Percentiles rank a stretch among this genome's conserved stretches.
These are phyloP conservation scores for Cryptococcus wingfieldii DNA, from an alignment of 1,284 basidiomycete species.

Conservation along the genomic window DNA sequence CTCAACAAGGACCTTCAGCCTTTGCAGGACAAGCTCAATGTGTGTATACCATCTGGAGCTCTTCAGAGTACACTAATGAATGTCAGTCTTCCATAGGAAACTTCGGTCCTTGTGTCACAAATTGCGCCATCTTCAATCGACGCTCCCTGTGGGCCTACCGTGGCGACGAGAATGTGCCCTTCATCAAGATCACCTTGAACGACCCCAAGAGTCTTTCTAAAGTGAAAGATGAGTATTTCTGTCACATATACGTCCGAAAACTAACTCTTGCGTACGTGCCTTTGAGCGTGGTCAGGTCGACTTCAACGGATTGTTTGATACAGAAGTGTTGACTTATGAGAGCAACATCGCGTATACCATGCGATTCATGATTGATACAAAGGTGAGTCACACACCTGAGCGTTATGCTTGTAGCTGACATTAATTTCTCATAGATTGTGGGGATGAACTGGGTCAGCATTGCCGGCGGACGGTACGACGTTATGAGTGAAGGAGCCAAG, in stretches of 20 bases:
- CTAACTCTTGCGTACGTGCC: slow-evolving; percentile 56
- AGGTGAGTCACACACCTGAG: slow-evolving; percentile 54
- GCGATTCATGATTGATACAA: slow-evolving; percentile 94
- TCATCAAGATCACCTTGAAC: slow-evolving; percentile 73
- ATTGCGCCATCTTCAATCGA: slow-evolving; percentile 62
- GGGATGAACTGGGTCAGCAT: slow-evolving; percentile 98
- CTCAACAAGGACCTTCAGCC: slow-evolving; percentile 60
- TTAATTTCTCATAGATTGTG: slow-evolving; percentile 62
- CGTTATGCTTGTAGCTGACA: background rate
- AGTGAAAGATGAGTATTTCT: slow-evolving; percentile 75
- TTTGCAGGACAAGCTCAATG: slow-evolving; percentile 72
- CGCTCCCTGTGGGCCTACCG: slow-evolving; percentile 80
- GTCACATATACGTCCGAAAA: background rate
- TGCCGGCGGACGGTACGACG: slow-evolving; percentile 69
- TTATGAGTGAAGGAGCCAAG: slow-evolving; percentile 58
- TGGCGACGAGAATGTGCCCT: slow-evolving; percentile 71
- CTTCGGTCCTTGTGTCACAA: slow-evolving; percentile 52
- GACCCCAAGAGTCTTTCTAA: slow-evolving; percentile 74
- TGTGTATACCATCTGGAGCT: slow-evolving; percentile 48
- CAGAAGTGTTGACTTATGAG: slow-evolving; percentile 68
- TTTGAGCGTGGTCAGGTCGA: slow-evolving; percentile 79
- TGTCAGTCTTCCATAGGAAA: slow-evolving; percentile 27
- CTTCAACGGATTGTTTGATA: slow-evolving; percentile 66
- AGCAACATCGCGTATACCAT: slow-evolving; percentile 85
- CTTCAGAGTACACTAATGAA: slow-evolving; percentile 9